Base-by-base conservation (phyloP, 352 stramenopile genomes). In the Phytophthora multivora region DNA sequence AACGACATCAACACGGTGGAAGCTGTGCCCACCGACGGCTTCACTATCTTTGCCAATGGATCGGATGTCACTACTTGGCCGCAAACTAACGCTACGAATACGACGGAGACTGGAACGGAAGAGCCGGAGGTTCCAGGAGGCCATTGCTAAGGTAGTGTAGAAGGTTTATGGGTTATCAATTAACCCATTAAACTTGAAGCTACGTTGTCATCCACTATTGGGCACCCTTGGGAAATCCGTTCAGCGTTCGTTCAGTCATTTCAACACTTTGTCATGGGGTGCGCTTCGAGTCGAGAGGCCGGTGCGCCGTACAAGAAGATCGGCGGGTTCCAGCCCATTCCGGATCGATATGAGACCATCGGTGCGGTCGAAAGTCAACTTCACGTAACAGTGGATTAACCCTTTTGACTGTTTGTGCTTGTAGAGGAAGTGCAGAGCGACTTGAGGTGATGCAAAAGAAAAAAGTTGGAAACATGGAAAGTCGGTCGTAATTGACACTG, bases 291-390 rank as follows among this genome's bases (percentile, higher is more conserved):
- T 48, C 51, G 33, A 2, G 68, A 67, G 31, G 30, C 4, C 13
- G 5, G 13, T 30, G 36, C 23, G 7, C 21, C 21, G 15, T 19
- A 21, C 36, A 55, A 51, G 45, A 66, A 42, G 42, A 59, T 52
- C 25, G 21, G 15, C 5, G 50, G 58, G 2, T 88, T 88, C 53
- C 63, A 67, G 2, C 59, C 66, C 21, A 84, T 88, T 61, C 73
- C 66, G 11, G 79, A 86, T 59, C 73, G 74, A 51, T 89, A 86
- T 59, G 76, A 88, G 54, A 86, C 79, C 10, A 77, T 81, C 33
- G 71, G 79, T 86, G 57, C 18, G 3, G 28, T 33, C 12, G 10
- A 33, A 9, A n/a, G n/a, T n/a, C n/a, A n/a, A n/a, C n/a, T 33
- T 13, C 28, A 33, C 28, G 28, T 13, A 3, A 36, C 45, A 25